Base-by-base conservation (phyloP, 2,329 filamentous ascomycete species). In the Alternaria solani region DNA sequence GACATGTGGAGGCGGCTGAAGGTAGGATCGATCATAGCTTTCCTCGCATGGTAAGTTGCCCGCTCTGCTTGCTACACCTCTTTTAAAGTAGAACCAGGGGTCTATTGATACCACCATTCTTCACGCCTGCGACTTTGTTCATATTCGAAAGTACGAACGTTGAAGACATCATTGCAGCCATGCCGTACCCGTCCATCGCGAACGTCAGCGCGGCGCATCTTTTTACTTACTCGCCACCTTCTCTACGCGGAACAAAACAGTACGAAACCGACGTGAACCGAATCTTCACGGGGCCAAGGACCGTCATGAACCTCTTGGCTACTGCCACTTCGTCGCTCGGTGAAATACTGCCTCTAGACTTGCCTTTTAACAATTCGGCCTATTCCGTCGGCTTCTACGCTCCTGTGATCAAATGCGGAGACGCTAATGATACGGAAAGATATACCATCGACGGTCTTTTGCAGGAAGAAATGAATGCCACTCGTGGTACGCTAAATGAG, bases 21-120 rank as follows among this genome's bases (percentile, higher is more conserved):
- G 32, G 48, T 51, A 28, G 48, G 48, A 16, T 51, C 48, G 8
- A 32, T 28, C 28, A 51, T 51, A 23, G 34, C 34, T 18, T 51
- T 36, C 23, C n/a, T 39, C 14, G 48, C 48, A 51, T 51, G 48
- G 48, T 51, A n/a, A 51, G 48, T 36, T 9, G 14, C 26, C n/a
- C 12, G 20, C 34, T 23, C 11, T 16, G 32, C n/a, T 25, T 26
- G 23, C 14, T 26, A 34, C 14, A 5, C 9, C 2, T 3, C 2
- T 3, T 2, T 6, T 51, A 7, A 38, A 6, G 16, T 16, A 4
- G 11, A 1, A 1, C 3, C 18, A 51, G 48, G 48, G 36, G 34
- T 0, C 23, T 51, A 6, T 28, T 51, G 4, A 3, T 51, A 38
- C 48, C 48, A 1, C 48, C 48, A 5, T 51, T 51, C 48, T 51